A percentile compares a stretch with the other conserved stretches of the same genome.
phyloP scores from a whole-genome alignment of 176 grass and related monocot species.

The Bolboschoenus planiculmis region DNA sequence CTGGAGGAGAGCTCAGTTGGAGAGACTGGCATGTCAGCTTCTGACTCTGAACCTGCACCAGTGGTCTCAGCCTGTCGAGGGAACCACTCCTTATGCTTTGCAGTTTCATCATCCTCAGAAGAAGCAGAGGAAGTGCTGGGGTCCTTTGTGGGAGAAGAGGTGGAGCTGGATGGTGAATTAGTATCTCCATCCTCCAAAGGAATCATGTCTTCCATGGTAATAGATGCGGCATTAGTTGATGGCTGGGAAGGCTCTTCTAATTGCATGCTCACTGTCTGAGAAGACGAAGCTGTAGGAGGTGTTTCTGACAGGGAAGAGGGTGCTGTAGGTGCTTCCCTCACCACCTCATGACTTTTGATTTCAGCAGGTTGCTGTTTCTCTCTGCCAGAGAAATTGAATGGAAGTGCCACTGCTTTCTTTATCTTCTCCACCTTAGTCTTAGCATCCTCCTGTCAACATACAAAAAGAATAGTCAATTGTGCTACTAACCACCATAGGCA shows the following conservation, averaged over 20 bases:
- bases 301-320: neutral
- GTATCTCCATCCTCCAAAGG: constrained; percentile 31
- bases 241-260: constrained; percentile 14
- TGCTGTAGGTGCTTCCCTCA: neutral
- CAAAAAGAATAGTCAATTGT: neutral
- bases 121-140: neutral
- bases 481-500: neutral
- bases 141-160: constrained; percentile 18
- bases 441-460: constrained; percentile 32
- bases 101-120: constrained; percentile 1
- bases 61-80: neutral
- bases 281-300: neutral
- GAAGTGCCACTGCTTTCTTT: constrained; percentile 47
- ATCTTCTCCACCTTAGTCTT: constrained; percentile 43
- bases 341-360: neutral
- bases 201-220: constrained; percentile 29
- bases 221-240: constrained; percentile 19
- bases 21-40: constrained; percentile 15
- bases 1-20: constrained; percentile 32
- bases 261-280: constrained; percentile 33
- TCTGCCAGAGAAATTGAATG: constrained; percentile 60
- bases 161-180: constrained; percentile 1
- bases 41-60: constrained; percentile 18
- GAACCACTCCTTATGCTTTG: neutral
- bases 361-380: constrained; percentile 8